These are phyloP conservation scores for Taiwanofungus camphoratus DNA, from an alignment of 1,284 basidiomycete species.

Conservation along the genomic window DNA sequence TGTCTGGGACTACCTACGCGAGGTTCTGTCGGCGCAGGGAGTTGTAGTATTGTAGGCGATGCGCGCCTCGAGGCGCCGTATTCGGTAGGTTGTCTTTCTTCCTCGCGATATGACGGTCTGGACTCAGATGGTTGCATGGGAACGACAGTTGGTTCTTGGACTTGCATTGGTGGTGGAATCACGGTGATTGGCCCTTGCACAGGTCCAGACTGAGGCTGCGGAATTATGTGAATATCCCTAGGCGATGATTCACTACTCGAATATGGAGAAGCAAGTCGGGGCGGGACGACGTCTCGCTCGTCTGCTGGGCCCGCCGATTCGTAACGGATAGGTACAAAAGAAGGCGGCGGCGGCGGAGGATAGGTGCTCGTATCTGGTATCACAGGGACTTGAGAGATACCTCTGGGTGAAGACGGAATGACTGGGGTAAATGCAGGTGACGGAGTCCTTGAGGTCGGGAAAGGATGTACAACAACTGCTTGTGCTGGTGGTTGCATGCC, in stretches of 20 bases:
- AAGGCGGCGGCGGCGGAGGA: background rate
- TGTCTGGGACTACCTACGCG: constrained; percentile 8
- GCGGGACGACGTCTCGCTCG: background rate
- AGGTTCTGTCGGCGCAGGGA: background rate
- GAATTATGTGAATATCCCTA: too few relatives aligned
- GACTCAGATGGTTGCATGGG: too few relatives aligned
- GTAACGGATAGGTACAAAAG: background rate
- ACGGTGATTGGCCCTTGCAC: too few relatives aligned
- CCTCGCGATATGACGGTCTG: too few relatives aligned
- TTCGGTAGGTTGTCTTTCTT: too few relatives aligned
- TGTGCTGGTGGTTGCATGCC: background rate
- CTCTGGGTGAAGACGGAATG: constrained; percentile 11
- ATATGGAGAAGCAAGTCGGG: background rate
- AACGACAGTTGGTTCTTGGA: too few relatives aligned
- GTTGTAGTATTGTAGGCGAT: background rate
- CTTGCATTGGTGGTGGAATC: too few relatives aligned
- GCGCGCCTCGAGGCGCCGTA: too few relatives aligned
- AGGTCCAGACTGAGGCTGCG: too few relatives aligned
- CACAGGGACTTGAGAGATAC: constrained; percentile 2
- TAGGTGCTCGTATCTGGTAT: background rate
- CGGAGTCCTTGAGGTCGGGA: background rate
- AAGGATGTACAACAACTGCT: constrained; percentile 25
- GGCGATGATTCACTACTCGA: background rate
- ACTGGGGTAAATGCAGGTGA: constrained; percentile 10
- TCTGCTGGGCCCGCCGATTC: background rate